Conservation (phyloP, 2,329 filamentous ascomycete species). For the Colletotrichum destructivum region DNA sequence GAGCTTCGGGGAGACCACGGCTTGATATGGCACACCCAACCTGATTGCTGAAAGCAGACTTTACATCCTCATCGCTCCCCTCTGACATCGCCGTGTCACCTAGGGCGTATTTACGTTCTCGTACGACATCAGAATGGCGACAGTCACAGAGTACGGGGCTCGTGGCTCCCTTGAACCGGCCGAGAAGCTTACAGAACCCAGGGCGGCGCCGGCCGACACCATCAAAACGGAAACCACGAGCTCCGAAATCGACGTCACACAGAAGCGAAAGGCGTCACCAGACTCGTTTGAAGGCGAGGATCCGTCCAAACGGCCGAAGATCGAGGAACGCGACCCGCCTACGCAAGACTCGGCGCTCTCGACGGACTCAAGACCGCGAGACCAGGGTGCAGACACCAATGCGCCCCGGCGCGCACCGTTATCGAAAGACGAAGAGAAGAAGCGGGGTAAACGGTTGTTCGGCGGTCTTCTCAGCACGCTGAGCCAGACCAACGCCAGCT, state of each 20-base stretch:
- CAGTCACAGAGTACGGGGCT: conserved; percentile 23
- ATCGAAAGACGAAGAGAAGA: conserved; percentile 78
- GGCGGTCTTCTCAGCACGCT: conserved; percentile 85
- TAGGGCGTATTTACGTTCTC: no score
- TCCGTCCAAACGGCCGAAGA: conserved; percentile 37
- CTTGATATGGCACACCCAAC: conserved; percentile 7
- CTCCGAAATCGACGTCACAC: conserved; percentile 28
- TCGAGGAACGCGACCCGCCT: conserved; percentile 27
- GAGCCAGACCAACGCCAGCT: conserved; percentile 77
- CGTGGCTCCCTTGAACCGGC: neutral
- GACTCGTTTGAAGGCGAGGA: conserved; percentile 43
- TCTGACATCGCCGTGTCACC: neutral
- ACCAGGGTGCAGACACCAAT: conserved; percentile 38
- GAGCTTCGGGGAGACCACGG: conserved; percentile 11
- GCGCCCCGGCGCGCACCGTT: conserved; percentile 53
- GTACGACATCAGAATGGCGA: conserved; percentile 27
- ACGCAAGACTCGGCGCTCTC: conserved; percentile 9
- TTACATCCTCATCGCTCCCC: neutral
- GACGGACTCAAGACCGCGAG: neutral
- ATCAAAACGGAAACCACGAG: conserved; percentile 12
- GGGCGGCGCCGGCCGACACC: conserved; percentile 22
- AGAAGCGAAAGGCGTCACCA: conserved; percentile 53
- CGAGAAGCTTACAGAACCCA: conserved; percentile 27
- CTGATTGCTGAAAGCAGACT: neutral
- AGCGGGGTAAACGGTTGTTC: conserved; percentile 87